Evolutionary conservation across 257 asterid genomes (phyloP).

Genomic region (Rubia yunnanensis): DNA sequence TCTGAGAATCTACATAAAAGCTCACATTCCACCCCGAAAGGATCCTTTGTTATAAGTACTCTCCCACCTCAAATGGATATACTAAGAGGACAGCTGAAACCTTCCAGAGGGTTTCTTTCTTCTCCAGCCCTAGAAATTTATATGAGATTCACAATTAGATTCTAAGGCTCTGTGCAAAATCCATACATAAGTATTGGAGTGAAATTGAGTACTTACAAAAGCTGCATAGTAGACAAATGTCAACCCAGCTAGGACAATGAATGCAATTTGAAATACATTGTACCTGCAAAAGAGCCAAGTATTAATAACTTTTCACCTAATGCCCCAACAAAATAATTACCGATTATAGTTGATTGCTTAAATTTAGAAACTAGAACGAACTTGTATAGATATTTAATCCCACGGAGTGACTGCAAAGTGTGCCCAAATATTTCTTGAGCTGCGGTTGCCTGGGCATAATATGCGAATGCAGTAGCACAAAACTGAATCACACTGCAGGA

Average conservation of each 20-base stretch:
- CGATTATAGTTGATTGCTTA: not conserved
- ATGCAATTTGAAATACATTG: slow-evolving; percentile 89
- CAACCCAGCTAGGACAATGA: slow-evolving; percentile 81
- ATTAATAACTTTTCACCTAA: slow-evolving; percentile 5
- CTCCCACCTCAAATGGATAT: slow-evolving; percentile 13
- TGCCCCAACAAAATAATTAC: not conserved
- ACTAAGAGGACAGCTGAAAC: slow-evolving; percentile 74
- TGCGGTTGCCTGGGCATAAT: slow-evolving; percentile 96
- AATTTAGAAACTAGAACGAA: slow-evolving; percentile 24
- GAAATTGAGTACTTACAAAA: slow-evolving; percentile 45
- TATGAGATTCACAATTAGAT: not conserved
- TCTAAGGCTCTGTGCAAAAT: slow-evolving; percentile 9
- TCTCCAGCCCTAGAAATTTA: slow-evolving; percentile 68
- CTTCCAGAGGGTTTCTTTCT: slow-evolving; percentile 70
- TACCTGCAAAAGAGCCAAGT: slow-evolving; percentile 49
- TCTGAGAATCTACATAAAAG: slow-evolving; percentile 13
- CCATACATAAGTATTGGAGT: not conserved
- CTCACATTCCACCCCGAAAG: not conserved
- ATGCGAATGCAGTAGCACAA: slow-evolving; percentile 94
- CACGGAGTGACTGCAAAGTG: slow-evolving; percentile 94
- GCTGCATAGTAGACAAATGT: slow-evolving; percentile 87
- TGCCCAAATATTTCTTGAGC: slow-evolving; percentile 99
- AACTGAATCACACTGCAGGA: slow-evolving; percentile 93
- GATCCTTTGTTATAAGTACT: slow-evolving; percentile 13
- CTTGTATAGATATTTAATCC: slow-evolving; percentile 96